These are phyloP conservation scores for Draba incana DNA, from an alignment of 345 rosid genomes.

Conservation along the genomic window DNA sequence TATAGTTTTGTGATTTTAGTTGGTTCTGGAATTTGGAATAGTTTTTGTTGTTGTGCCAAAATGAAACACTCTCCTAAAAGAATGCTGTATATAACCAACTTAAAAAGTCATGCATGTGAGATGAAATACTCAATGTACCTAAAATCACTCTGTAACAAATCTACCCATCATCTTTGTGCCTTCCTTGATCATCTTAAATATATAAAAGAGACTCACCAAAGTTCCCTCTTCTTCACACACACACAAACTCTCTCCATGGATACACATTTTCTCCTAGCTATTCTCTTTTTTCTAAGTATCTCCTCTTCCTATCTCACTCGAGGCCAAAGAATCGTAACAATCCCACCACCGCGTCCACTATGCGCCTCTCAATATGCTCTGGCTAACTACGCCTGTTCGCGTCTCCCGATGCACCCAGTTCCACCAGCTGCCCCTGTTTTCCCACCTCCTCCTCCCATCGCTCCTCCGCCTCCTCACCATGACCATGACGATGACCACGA, in stretches of 20 bases:
- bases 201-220: conserved; percentile 29
- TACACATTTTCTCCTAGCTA: conserved; percentile 24
- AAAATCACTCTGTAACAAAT: conserved; percentile 33
- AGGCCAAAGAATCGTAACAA: conserved; percentile 38
- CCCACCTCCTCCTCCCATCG: conserved; percentile 37
- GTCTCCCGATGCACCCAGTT: conserved; percentile 44
- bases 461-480: conserved; percentile 31
- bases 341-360: conserved; percentile 54
- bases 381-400: conserved; percentile 66
- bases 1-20: conserved; percentile 1
- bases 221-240: conserved; percentile 20
- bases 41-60: conserved; percentile 20
- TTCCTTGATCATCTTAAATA: conserved; percentile 14
- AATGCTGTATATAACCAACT: conserved; percentile 38
- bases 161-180: conserved; percentile 32
- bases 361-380: conserved; percentile 70
- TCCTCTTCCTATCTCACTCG: conserved; percentile 24
- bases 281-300: conserved; percentile 13
- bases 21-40: conserved; percentile 26
- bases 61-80: conserved; percentile 31
- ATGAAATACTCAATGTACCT: conserved; percentile 27
- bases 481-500: neutral
- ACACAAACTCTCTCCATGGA: conserved; percentile 20
- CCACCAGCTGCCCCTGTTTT: conserved; percentile 33
- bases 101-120: conserved; percentile 38